phyloP scores from a whole-genome alignment of 108 stramenopile genomes.

The Pseudonitzschia delicatissima region DNA sequence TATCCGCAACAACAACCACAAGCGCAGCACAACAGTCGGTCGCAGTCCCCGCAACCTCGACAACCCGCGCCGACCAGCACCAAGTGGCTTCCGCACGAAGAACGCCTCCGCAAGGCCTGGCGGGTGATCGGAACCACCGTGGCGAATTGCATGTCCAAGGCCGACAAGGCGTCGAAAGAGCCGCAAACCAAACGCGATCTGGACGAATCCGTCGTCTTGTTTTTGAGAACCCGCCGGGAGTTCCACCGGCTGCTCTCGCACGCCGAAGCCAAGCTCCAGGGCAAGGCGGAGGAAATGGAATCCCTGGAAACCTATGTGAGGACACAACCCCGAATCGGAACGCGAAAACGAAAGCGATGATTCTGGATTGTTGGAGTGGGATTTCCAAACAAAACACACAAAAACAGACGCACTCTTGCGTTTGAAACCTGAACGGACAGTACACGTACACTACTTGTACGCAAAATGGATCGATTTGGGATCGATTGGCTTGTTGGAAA shows the following conservation, averaged over 20 bases:
- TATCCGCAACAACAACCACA: not conserved
- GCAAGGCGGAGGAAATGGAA: constrained; percentile 46
- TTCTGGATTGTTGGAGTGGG: no score
- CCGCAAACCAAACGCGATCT: constrained; percentile 21
- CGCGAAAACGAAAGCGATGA: constrained; percentile 28
- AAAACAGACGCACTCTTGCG: not conserved
- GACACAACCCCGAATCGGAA: constrained; percentile 33
- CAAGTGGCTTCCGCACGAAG: constrained; percentile 16
- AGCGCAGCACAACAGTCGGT: not conserved
- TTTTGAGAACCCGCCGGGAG: constrained; percentile 34
- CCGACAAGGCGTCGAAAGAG: constrained; percentile 17
- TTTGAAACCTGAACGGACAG: no score
- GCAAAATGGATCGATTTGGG: no score
- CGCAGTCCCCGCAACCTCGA: not conserved
- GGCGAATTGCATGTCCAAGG: constrained; percentile 19
- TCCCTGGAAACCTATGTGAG: constrained; percentile 38
- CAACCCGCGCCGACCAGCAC: not conserved
- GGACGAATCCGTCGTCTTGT: constrained; percentile 30
- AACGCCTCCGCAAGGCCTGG: constrained; percentile 21
- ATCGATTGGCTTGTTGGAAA: no score
- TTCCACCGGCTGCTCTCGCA: constrained; percentile 32
- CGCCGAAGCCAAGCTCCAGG: constrained; percentile 46
- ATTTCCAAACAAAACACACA: not conserved
- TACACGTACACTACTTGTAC: no score
- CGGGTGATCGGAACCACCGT: not conserved